These are phyloP conservation scores for Mycena metata DNA, from an alignment of 768 basidiomycete genomes.

Conservation along the genomic window DNA sequence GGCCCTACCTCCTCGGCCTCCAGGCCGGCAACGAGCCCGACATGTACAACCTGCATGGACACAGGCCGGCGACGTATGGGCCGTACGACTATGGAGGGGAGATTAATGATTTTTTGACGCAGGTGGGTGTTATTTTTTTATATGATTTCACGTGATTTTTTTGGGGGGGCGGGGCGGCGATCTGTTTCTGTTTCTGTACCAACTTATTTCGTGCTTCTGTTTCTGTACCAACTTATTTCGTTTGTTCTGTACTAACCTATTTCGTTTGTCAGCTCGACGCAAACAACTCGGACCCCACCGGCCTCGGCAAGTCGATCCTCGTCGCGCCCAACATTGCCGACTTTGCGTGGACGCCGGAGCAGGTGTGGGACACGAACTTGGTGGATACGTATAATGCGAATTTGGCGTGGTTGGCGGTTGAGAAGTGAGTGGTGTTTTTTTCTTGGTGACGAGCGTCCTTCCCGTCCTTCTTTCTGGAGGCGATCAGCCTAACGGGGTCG, in stretches of 20 bases:
- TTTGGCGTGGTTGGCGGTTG: constrained; percentile 64
- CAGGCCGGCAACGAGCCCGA: constrained; percentile 87
- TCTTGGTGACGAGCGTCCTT: no score
- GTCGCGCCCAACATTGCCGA: constrained; percentile 76
- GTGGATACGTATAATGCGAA: constrained; percentile 57
- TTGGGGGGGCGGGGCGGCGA: no score
- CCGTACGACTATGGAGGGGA: constrained; percentile 64
- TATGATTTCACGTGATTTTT: no score
- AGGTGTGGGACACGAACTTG: constrained; percentile 66
- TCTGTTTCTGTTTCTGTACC: no score
- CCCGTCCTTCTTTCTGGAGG: no score
- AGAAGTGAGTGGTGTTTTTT: constrained; percentile 71
- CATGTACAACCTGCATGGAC: constrained; percentile 63
- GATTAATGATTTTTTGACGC: constrained; percentile 52
- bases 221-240: no score
- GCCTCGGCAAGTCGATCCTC: constrained; percentile 59
- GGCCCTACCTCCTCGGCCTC: constrained; percentile 73
- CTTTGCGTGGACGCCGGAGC: constrained; percentile 62
- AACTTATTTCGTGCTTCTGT: no score
- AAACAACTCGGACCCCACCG: constrained; percentile 50
- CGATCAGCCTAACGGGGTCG: no score
- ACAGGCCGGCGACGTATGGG: constrained; percentile 29
- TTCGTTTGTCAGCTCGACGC: no score
- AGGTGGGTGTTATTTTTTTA: no score
- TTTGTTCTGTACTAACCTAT: no score